Evolutionary conservation across 371 early-diverging fungal species (phyloP).

Genomic region (Fennellomyces sp.): DNA sequence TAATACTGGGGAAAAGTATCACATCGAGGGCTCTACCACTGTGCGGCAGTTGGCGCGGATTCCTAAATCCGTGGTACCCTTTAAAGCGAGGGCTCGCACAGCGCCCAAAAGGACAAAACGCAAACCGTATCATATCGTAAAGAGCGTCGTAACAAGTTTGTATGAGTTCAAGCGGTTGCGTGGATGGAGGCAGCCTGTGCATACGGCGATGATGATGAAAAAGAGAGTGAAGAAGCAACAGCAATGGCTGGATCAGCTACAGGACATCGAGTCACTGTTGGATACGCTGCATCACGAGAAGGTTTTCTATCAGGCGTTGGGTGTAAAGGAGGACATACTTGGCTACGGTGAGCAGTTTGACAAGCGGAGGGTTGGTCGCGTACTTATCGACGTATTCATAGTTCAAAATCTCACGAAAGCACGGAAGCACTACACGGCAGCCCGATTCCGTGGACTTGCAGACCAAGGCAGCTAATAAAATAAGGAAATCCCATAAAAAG

Average conservation of each 20-base stretch:
- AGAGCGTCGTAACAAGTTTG: slow-evolving; percentile 3
- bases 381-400: neutral
- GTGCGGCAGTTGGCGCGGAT: neutral
- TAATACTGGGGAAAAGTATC: neutral
- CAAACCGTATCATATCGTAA: slow-evolving; percentile 18
- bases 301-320: slow-evolving; percentile 5
- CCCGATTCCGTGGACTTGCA: no score
- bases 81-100: neutral
- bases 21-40: neutral
- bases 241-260: slow-evolving; percentile 7
- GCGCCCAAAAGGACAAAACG: slow-evolving; percentile 2
- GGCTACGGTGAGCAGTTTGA: slow-evolving; percentile 10
- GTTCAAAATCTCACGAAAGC: neutral
- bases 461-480: no score
- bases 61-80: neutral
- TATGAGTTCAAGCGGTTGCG: slow-evolving; percentile 20
- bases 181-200: slow-evolving; percentile 27
- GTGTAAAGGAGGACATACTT: neutral
- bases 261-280: neutral
- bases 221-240: slow-evolving; percentile 16
- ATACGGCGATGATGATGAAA: slow-evolving; percentile 30
- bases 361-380: neutral
- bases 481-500: no score
- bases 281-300: slow-evolving; percentile 7
- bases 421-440: no score